Evolutionary conservation across 768 basidiomycete genomes (phyloP).

Genomic region (Lyophyllum atratum): DNA sequence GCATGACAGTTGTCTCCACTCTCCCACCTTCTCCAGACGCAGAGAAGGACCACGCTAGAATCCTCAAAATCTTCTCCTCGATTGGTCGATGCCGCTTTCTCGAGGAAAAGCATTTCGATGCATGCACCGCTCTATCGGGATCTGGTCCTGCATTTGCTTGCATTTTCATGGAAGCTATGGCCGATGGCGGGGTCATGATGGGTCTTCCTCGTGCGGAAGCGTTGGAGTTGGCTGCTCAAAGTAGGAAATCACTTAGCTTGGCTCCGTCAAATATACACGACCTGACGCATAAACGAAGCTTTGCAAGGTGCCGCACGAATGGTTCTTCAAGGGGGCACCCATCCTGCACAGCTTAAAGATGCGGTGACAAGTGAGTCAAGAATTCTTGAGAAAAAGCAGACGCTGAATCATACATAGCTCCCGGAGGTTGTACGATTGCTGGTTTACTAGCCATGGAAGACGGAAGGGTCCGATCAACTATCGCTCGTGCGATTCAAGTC

Average conservation of each 20-base stretch:
- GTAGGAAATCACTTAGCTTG: conserved; percentile 42
- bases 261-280: neutral
- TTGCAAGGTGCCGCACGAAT: conserved; percentile 96
- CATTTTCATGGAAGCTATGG: conserved; percentile 97
- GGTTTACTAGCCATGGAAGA: conserved; percentile 96
- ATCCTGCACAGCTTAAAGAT: conserved; percentile 97
- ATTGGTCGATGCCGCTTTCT: conserved; percentile 95
- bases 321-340: conserved; percentile 84
- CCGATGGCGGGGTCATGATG: conserved; percentile 99
- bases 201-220: conserved; percentile 93
- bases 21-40: conserved; percentile 53
- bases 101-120: conserved; percentile 98
- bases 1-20: conserved; percentile 93
- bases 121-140: conserved; percentile 94
- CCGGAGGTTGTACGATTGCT: conserved; percentile 97
- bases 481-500: conserved; percentile 92
- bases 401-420: conserved; percentile 53
- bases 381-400: neutral
- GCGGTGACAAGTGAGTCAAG: conserved; percentile 85
- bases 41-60: conserved; percentile 68
- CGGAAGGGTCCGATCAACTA: conserved; percentile 88
- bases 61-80: conserved; percentile 94
- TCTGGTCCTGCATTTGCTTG: conserved; percentile 98
- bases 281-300: conserved; percentile 47
- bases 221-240: conserved; percentile 92